Evolutionary conservation across 192 early-diverging fungal species (phyloP), one percentile per base, ranked within the genome.

Genomic region (Backusella psychrophila): DNA sequence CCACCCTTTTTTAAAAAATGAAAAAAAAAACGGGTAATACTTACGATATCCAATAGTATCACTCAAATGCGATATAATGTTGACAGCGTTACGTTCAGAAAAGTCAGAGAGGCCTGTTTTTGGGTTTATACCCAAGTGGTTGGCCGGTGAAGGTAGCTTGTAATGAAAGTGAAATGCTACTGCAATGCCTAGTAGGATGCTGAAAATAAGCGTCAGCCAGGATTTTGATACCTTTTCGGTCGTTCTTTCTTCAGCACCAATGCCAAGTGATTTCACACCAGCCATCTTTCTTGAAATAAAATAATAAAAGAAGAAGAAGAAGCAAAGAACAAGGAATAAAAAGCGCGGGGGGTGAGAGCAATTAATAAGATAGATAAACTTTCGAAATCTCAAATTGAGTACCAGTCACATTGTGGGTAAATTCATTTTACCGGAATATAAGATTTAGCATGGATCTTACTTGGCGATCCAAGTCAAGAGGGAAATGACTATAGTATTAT

Each of bases 41-140:
- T 75, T 81, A 67, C 91, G 86, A 72, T 90, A 86, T 26, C 90
- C 91, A 81, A 92, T 87, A 12, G 84, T 81, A 4, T 83, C 78
- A 12, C 86, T 81, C 33, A 92, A 76, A 49, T 82, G 82, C 39
- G 81, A 76, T 1, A 90, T 81, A 39, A 83, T 88, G 41, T 83
- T 75, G 23, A 86, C 80, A 49, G 85, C 87, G 69, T 85, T 85
- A 33, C 77, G 72, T 69, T 90, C 90, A 7, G 89, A 91, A 56
- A 90, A 90, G 73, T 89, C 83, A 2, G 77, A 44, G 19, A 76
- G 56, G 11, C 80, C 80, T 14, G 79, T 79, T 5, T 49, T 52
- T 1, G 83, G 79, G 33, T 81, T 69, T 19, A 76, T 11, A 17
- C 75, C 56, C 11, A 69, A 49, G 39, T 82, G 80, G 6, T 68